Evolutionary conservation across 192 early-diverging fungal genomes (phyloP).

Genomic region (Coemansia sp.): DNA sequence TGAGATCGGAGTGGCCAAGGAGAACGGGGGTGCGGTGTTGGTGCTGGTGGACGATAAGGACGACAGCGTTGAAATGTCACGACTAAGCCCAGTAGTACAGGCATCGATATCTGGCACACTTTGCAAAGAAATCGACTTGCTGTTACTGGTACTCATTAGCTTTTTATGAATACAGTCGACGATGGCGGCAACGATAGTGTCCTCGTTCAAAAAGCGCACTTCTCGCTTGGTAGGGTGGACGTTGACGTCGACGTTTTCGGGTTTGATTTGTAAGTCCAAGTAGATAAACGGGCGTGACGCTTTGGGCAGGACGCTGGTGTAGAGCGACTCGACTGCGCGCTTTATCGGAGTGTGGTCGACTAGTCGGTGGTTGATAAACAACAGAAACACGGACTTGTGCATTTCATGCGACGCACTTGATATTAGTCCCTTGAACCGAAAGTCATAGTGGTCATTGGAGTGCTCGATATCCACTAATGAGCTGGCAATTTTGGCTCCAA

Average conservation of each 20-base stretch:
- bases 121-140: constrained; percentile 75
- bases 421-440: constrained; percentile 73
- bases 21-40: neutral
- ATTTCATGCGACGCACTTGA: constrained; percentile 88
- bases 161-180: constrained; percentile 67
- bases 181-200: constrained; percentile 70
- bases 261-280: constrained; percentile 81
- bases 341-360: constrained; percentile 86
- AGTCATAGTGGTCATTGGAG: constrained; percentile 54
- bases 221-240: constrained; percentile 97
- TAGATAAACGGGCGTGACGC: constrained; percentile 88
- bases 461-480: constrained; percentile 72
- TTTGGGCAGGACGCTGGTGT: constrained; percentile 78
- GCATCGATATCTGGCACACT: constrained; percentile 13
- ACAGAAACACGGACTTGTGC: constrained; percentile 79
- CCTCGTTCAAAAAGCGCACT: constrained; percentile 92
- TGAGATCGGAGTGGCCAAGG: constrained; percentile 2
- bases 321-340: constrained; percentile 79
- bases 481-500: constrained; percentile 75
- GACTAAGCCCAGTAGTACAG: neutral
- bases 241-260: constrained; percentile 93
- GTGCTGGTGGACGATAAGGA: constrained; percentile 7
- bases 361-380: constrained; percentile 87
- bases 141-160: constrained; percentile 69
- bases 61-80: constrained; percentile 5